A percentile compares a stretch with the other conserved stretches of the same genome.
Conservation (phyloP, 371 early-diverging fungal genomes). For the Haplosporangium sp. region DNA sequence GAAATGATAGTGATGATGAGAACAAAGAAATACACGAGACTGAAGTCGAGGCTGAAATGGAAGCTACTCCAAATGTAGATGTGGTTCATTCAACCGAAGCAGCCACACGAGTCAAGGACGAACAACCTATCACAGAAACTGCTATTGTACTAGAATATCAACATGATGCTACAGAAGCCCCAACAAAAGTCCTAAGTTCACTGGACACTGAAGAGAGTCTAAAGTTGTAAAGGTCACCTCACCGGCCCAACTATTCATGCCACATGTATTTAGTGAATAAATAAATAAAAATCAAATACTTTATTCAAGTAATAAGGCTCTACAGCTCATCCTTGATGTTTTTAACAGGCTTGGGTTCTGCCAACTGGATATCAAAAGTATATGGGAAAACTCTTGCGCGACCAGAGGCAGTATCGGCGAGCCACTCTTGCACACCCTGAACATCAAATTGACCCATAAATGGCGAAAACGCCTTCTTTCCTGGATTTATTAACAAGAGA, state of each 20-base stretch:
- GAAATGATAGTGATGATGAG: background rate
- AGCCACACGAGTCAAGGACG: background rate
- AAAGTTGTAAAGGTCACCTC: background rate
- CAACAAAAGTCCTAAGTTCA: background rate
- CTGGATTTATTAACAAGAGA: conserved; percentile 73
- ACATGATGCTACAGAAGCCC: background rate
- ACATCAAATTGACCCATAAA: conserved; percentile 81
- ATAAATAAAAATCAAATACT: background rate
- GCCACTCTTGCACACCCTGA: conserved; percentile 66
- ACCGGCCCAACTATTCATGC: background rate
- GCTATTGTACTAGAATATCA: background rate
- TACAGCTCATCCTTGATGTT: conserved; percentile 29
- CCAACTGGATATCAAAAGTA: conserved; percentile 19
- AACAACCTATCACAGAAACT: no score
- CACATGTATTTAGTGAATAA: no score
- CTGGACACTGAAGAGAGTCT: background rate
- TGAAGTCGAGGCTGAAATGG: background rate
- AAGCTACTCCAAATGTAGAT: background rate
- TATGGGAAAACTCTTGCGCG: conserved; percentile 57
- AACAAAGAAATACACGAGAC: no score
- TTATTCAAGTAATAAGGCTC: background rate
- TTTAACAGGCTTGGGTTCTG: background rate
- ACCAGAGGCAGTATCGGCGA: conserved; percentile 58
- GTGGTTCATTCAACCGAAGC: background rate
- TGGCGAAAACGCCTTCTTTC: conserved; percentile 73